Base-by-base conservation (phyloP, 2,329 filamentous ascomycete genomes). In the Westerdykella aurantiaca region DNA sequence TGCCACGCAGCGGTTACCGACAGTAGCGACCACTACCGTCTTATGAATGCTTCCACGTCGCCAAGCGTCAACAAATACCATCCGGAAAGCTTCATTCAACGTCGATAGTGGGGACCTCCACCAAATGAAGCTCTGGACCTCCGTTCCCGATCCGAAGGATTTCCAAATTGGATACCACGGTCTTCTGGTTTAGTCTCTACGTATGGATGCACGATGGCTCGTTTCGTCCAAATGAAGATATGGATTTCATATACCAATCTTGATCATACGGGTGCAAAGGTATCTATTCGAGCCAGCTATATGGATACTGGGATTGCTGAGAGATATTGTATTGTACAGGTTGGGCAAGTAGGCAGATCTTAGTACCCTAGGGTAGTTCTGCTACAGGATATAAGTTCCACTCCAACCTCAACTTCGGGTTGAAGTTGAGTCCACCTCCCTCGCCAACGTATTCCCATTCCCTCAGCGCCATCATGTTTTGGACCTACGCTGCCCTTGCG, bases 11-110 rank as follows among this genome's bases (percentile, higher is more conserved):
- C 43, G 41, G 39, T n/a, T 31, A 17, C 41, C 48, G 47, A 44
- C 42, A 50, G 39, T 47, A 47, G 31, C 18, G 34, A 42, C 42
- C 31, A 39, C 35, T 44, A 25, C 43, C 39, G 44, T 38, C 31
- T 25, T 31, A 29, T 29, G 11, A 29, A 9, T 29, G 25, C 7
- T 29, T 29, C 43, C 47, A 33, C 42, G 37, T 40, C 31, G 41
- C 47, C 42, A 52, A 48, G 41, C 31, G 34, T 22, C 18, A 44
- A 39, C 44, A 41, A 31, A 34, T 21, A 37, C 31, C 17, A 4
- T 23, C 17, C 10, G 13, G 39, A 49, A 50, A 52, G 49, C 51
- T 50, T 54, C 45, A 48, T 48, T 52, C 49, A 46, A 53, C 49
- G 31, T 52, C 49, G 22, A 40, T 22, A 38, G 5, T 31, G 31